Percentiles rank a stretch among this genome's conserved stretches.
Conservation (phyloP, 371 early-diverging fungal species). For the Funneliformis caledonium region DNA sequence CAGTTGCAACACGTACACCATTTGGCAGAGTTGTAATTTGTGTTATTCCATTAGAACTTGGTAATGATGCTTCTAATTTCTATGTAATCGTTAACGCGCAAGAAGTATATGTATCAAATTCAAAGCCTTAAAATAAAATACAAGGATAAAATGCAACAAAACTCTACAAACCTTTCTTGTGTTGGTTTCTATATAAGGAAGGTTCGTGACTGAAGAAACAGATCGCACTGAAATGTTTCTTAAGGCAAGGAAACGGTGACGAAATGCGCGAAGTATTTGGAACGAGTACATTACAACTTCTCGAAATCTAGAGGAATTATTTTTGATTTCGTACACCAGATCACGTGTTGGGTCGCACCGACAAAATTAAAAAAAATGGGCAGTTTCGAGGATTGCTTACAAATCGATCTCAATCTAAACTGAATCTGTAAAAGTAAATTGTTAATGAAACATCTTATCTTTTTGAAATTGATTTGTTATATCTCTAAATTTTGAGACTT, state of each 20-base stretch:
- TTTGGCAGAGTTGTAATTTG: slow-evolving; percentile 81
- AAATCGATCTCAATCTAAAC: no score
- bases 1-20: slow-evolving; percentile 85
- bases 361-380: no score
- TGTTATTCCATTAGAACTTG: slow-evolving; percentile 35
- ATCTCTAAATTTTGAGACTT: no score
- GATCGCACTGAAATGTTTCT: neutral
- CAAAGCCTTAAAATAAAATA: neutral
- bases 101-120: neutral
- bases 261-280: neutral
- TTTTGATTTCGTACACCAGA: no score
- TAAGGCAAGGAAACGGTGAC: neutral
- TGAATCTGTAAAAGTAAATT: no score
- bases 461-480: no score
- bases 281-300: neutral
- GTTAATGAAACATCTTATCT: no score
- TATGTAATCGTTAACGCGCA: neutral
- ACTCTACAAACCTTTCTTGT: neutral
- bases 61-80: neutral
- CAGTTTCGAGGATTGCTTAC: no score
- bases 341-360: no score
- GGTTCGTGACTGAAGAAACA: neutral
- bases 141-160: neutral
- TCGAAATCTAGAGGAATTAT: no score
- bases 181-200: neutral